Base-by-base conservation (phyloP, 176 grass and related monocot genomes). In the Oryza meyeriana region DNA sequence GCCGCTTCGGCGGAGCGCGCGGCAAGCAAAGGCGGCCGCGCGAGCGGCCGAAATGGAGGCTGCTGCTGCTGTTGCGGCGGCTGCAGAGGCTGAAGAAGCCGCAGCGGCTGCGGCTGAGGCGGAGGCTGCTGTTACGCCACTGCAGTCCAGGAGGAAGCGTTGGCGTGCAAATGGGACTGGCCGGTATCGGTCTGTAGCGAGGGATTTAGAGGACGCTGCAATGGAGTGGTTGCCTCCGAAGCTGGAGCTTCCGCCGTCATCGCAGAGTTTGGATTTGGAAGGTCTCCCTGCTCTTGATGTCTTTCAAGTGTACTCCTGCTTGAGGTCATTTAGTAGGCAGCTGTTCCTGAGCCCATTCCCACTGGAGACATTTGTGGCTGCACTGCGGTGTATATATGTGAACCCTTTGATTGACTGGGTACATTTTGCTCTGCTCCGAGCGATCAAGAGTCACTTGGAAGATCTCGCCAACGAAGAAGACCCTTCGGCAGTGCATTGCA, bases 391-490 rank as follows among this genome's bases (percentile, higher is more conserved):
- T 55, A 81, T 79, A 4, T 8, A 73, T 40, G 83, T 79, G 3
- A 98, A 98, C 73, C 66, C 90, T 61, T 88, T 98, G 90, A 91
- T 95, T 28, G 96, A 99, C 58, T 95, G 90, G 48, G 88, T 99
- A 64, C 93, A 99, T 89, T 91, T 99, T n/a, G 66, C 89, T 6
- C 74, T 99, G 42, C 81, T 99, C 17, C 79, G 88, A 88, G 83
- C 90, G 75, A 85, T 99, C 40, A 99, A 92, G 89, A 67, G 55
- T 62, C 91, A 95, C 76, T 74, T 96, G 52, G 93, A 96, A 65
- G 68, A 84, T 77, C 81, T 92, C 10, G 79, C 97, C 27, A 81
- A 88, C 29, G 93, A 99, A 88, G 97, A 91, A 77, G 90, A 92
- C 27, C 89, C 85, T 45, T 89, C 80, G 2, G 93, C 96, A 40